phyloP scores from a whole-genome alignment of 192 early-diverging fungal genomes.

The Polychytrium aggregatum region DNA sequence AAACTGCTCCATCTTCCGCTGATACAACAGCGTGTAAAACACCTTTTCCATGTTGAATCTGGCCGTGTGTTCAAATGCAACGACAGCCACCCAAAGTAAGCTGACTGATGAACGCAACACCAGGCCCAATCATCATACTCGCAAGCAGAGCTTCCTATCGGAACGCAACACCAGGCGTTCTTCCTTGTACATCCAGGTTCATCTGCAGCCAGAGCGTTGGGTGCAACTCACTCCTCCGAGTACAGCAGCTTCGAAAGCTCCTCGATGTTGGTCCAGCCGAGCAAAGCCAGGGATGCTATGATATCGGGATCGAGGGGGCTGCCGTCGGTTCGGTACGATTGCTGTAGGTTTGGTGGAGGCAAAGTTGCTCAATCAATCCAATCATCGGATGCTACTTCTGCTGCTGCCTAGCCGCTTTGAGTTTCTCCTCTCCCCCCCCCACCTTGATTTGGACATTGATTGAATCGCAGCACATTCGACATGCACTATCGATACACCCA shows the following conservation, averaged over 20 bases:
- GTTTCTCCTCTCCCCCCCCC: too few species aligned
- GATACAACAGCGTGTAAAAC: slow-evolving; percentile 38
- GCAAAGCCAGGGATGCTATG: slow-evolving; percentile 23
- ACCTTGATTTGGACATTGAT: too few species aligned
- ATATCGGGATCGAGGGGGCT: slow-evolving; percentile 31
- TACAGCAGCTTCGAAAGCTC: slow-evolving; percentile 14
- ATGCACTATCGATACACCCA: not conserved
- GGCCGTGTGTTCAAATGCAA: not conserved
- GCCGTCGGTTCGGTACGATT: slow-evolving; percentile 12
- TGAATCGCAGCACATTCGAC: too few species aligned
- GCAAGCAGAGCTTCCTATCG: not conserved
- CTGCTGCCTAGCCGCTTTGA: too few species aligned
- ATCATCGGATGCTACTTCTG: too few species aligned
- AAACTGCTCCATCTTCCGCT: slow-evolving; percentile 33
- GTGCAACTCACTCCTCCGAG: slow-evolving; percentile 17
- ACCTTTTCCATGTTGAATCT: slow-evolving; percentile 33
- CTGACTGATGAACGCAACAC: not conserved
- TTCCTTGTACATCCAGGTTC: too few species aligned
- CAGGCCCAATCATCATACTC: not conserved
- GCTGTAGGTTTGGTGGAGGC: slow-evolving; percentile 1
- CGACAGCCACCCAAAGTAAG: too few species aligned
- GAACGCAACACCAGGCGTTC: not conserved
- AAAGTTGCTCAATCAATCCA: slow-evolving; percentile 6
- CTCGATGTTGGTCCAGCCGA: slow-evolving; percentile 38
- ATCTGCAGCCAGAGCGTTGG: too few species aligned